Base-by-base conservation (phyloP, 2,329 filamentous ascomycete genomes). In the Didymella pinodella region DNA sequence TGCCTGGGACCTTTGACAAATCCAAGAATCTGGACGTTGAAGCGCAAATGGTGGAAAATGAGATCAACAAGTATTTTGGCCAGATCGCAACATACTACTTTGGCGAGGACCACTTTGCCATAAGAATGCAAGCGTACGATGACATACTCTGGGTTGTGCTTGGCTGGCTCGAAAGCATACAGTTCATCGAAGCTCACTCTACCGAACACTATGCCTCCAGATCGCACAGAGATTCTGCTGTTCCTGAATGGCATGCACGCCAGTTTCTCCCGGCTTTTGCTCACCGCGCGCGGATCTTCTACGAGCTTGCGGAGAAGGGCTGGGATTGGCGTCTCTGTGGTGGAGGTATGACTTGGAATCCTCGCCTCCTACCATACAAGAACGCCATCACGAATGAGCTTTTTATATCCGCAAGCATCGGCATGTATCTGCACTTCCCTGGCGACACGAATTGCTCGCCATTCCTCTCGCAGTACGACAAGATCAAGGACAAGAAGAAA, bases 121-220 rank as follows among this genome's bases (percentile, higher is more conserved):
- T 97, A 48, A 85, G 91, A 44, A 86, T 87, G 56, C 82, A 95
- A 81, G 94, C 94, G 0, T 96, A 89, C 74, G 94, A 97, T 72
- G 94, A 98, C 75, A 96, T 97, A 80, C 85, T 97, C 2, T 98
- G 94, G 94, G 92, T 97, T 1, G 92, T 96, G 2, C 83, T 98
- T 36, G 92, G 90, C 62, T 97, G 94, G 93, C 80, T 97, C 51
- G 92, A 97, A 73, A 86, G 86, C 48, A 85, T 93, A 63, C 88
- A 90, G 65, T 93, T 96, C 71, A 86, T 94, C 50, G 80, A 87
- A 31, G 79, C 84, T n/a, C 92, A 96, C 72, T 86, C 85, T 2
- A 77, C 81, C 2, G 74, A 87, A 18, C 88, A 91, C 73, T 90
- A 89, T 68, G 75, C 77, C 4, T 32, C 63, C 4, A 25, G 22